Conservation (phyloP, 768 basidiomycete genomes). For the Xerocomus potaroensis region DNA sequence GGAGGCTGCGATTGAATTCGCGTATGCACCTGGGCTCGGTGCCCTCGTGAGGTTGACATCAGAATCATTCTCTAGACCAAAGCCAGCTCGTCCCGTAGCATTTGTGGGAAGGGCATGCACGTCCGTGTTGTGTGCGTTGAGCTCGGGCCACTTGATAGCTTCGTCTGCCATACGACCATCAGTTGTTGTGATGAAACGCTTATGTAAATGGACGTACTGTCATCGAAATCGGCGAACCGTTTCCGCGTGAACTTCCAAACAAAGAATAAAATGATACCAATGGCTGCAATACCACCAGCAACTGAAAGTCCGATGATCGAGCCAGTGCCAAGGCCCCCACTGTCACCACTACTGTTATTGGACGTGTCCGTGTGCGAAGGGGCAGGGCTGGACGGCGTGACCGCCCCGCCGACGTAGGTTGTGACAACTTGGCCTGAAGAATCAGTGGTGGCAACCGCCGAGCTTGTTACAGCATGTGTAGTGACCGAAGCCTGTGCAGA, state of each 20-base stretch:
- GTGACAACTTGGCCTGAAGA: constrained; percentile 29
- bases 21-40: constrained; percentile 42
- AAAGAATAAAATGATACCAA: constrained; percentile 71
- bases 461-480: not conserved
- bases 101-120: constrained; percentile 65
- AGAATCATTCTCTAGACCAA: constrained; percentile 55
- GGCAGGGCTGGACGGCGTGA: constrained; percentile 23
- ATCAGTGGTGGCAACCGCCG: constrained; percentile 16
- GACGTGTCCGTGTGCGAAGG: constrained; percentile 22
- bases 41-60: constrained; percentile 55
- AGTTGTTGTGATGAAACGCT: constrained; percentile 5
- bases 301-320: constrained; percentile 80
- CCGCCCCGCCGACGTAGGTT: constrained; percentile 9
- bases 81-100: constrained; percentile 67
- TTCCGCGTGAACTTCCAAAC: constrained; percentile 87
- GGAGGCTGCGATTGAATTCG: constrained; percentile 41
- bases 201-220: constrained; percentile 51
- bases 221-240: constrained; percentile 69
- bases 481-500: constrained; percentile 3
- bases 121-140: constrained; percentile 59
- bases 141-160: constrained; percentile 90
- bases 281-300: constrained; percentile 69
- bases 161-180: constrained; percentile 44
- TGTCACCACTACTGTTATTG: not conserved
- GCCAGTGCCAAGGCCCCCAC: constrained; percentile 52